Conservation (phyloP, 805 yeast genomes). For the Suhomyces sp. region DNA sequence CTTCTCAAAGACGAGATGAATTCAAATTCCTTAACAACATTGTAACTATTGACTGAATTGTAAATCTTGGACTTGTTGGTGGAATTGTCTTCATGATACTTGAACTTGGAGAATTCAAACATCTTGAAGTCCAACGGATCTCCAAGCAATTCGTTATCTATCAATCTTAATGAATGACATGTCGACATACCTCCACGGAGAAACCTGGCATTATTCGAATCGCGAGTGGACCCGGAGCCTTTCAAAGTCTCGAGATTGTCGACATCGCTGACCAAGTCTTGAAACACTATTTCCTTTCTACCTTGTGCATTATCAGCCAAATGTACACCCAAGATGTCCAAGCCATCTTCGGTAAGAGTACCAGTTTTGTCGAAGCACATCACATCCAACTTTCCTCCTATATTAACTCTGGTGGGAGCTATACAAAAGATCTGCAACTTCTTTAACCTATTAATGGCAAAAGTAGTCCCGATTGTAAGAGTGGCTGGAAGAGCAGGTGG, state of each 20-base stretch:
- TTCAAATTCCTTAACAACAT: slow-evolving; percentile 60
- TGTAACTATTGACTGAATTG: slow-evolving; percentile 15
- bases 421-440: slow-evolving; percentile 72
- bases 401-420: slow-evolving; percentile 89
- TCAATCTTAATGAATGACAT: slow-evolving; percentile 81
- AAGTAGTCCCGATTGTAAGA: slow-evolving; percentile 91
- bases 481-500: slow-evolving; percentile 99
- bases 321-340: slow-evolving; percentile 72
- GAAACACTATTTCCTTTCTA: slow-evolving; percentile 38
- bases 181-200: slow-evolving; percentile 55
- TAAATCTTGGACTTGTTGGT: slow-evolving; percentile 13
- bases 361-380: slow-evolving; percentile 97
- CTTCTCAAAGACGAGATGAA: slow-evolving; percentile 82
- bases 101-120: slow-evolving; percentile 87
- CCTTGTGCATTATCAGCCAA: slow-evolving; percentile 40
- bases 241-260: slow-evolving; percentile 2
- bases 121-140: slow-evolving; percentile 92
- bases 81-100: slow-evolving; percentile 69
- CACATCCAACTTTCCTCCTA: slow-evolving; percentile 92
- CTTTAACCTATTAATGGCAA: slow-evolving; percentile 77
- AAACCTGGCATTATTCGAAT: slow-evolving; percentile 23
- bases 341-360: slow-evolving; percentile 93
- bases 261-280: slow-evolving; percentile 20
- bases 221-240: slow-evolving; percentile 2
- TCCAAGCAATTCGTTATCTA: slow-evolving; percentile 81